phyloP scores from a whole-genome alignment of 352 stramenopile species.

The Ophiocytium majus region DNA sequence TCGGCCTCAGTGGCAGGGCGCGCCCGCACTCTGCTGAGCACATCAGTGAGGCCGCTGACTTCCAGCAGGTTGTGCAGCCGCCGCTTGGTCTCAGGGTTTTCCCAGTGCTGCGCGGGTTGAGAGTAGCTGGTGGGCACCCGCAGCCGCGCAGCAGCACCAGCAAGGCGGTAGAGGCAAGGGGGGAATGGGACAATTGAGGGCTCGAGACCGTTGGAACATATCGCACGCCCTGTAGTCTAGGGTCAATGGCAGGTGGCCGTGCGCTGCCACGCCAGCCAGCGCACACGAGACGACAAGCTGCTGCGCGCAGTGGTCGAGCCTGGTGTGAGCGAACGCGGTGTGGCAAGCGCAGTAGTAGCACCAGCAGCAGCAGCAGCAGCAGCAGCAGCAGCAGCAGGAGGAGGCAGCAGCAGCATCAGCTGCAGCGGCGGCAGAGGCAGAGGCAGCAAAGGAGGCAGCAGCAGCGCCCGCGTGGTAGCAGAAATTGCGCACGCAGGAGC shows the following conservation, averaged over 20 bases:
- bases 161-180: not conserved
- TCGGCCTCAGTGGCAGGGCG: conserved; percentile 61
- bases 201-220: too few relatives aligned
- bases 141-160: too few relatives aligned
- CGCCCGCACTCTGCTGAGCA: conserved; percentile 60
- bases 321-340: not conserved
- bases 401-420: not conserved
- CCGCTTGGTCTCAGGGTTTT: conserved; percentile 72
- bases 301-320: too few relatives aligned
- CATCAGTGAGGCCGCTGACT: conserved; percentile 66
- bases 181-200: conserved; percentile 18
- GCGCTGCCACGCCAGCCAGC: not conserved
- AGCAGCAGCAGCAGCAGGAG: not conserved
- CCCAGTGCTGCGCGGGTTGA: conserved; percentile 65
- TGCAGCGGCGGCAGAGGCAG: not conserved
- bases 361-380: not conserved
- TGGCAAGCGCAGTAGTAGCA: not conserved
- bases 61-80: conserved; percentile 72
- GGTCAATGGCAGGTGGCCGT: not conserved
- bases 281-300: not conserved
- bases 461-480: not conserved
- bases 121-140: conserved; percentile 28
- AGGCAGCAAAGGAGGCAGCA: not conserved
- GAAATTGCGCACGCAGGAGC: not conserved
- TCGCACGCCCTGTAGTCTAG: not conserved